Evolutionary conservation across 305 asterid species (phyloP).

Genomic region (Striga hermonthica): DNA sequence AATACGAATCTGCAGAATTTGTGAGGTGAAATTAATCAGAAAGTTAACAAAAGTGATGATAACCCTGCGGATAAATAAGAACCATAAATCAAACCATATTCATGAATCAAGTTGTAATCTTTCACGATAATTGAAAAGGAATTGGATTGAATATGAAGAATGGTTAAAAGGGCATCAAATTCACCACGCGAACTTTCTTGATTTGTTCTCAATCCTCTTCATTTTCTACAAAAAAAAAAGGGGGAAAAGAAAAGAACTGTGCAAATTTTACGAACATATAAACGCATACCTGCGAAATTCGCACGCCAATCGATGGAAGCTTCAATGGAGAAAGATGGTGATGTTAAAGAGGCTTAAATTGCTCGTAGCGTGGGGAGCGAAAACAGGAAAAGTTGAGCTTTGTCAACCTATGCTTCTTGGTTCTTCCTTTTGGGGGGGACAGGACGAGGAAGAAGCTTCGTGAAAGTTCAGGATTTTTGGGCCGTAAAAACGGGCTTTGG

Average conservation of each 20-base stretch:
- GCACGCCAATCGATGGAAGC: background rate
- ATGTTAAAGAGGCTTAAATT: no score
- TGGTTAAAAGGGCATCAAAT: no score
- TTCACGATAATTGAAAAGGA: no score
- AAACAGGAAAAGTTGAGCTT: background rate
- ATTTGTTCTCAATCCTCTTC: no score
- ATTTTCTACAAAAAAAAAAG: no score
- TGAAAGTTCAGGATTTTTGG: constrained; percentile 26
- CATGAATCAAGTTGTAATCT: no score
- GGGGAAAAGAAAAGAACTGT: background rate
- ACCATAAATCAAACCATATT: no score
- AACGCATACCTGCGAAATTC: background rate
- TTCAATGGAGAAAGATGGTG: no score
- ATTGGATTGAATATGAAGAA: no score
- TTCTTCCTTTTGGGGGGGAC: no score
- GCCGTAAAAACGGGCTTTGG: constrained; percentile 12
- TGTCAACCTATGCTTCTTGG: background rate
- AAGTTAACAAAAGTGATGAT: background rate
- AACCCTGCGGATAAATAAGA: background rate
- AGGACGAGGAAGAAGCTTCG: constrained; percentile 28
- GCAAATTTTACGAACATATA: background rate
- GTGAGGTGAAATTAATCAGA: background rate
- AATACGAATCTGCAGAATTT: constrained; percentile 29
- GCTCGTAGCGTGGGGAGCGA: background rate
- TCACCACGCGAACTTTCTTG: no score